phyloP scores from a whole-genome alignment of 805 yeast genomes.

The Cyberlindnera japonica region DNA sequence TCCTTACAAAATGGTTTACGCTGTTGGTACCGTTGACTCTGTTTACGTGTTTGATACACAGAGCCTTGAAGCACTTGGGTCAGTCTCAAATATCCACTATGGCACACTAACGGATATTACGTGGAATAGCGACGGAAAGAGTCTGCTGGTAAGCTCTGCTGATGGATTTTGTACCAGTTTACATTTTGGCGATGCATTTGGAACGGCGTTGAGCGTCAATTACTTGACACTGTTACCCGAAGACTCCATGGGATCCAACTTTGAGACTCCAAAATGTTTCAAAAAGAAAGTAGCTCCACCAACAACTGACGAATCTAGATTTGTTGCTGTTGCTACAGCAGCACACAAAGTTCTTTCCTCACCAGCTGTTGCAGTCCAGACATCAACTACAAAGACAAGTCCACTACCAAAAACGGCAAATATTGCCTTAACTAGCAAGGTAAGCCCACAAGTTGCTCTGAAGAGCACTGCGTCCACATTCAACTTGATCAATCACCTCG shows the following conservation, averaged over 20 bases:
- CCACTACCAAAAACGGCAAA: neutral
- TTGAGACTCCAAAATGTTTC: constrained; percentile 13
- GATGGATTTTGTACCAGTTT: constrained; percentile 89
- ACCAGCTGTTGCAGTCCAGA: too few species aligned
- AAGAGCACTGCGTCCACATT: too few species aligned
- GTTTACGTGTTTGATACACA: constrained; percentile 82
- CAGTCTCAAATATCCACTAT: constrained; percentile 78
- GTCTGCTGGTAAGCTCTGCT: constrained; percentile 72
- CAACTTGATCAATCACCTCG: constrained; percentile 9
- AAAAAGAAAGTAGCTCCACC: constrained; percentile 4
- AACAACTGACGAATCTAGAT: too few species aligned
- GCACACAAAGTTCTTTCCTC: too few species aligned
- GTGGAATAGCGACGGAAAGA: constrained; percentile 78
- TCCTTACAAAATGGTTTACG: constrained; percentile 81
- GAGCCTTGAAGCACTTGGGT: constrained; percentile 61
- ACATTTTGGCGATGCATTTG: constrained; percentile 54
- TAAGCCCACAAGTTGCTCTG: too few species aligned
- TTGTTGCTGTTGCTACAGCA: too few species aligned
- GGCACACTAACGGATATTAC: constrained; percentile 82
- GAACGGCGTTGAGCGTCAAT: constrained; percentile 38
- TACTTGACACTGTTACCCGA: constrained; percentile 17
- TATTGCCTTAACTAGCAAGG: constrained; percentile 2
- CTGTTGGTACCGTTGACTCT: constrained; percentile 89
- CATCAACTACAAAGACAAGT: too few species aligned
- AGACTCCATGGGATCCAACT: constrained; percentile 3